Conservation (phyloP, 192 early-diverging fungal genomes). For the Piromyces finnis region DNA sequence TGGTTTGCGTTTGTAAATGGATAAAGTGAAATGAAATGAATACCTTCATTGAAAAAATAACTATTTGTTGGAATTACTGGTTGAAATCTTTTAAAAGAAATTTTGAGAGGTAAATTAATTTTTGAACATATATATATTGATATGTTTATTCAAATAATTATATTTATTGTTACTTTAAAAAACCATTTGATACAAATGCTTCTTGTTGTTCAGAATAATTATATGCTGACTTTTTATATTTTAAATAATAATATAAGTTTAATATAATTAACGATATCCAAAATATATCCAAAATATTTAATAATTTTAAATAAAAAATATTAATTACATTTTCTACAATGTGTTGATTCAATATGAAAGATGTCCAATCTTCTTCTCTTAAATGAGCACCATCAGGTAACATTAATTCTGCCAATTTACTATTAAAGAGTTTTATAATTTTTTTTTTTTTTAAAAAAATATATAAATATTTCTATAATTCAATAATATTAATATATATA, state of each 20-base stretch:
- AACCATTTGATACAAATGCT: neutral
- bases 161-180: neutral
- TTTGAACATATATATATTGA: no score
- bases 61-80: neutral
- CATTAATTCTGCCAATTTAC: constrained; percentile 88
- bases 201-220: neutral
- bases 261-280: no score
- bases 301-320: neutral
- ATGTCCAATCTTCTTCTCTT: constrained; percentile 84
- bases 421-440: no score
- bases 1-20: no score
- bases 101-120: no score
- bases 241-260: no score
- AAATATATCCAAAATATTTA: no score
- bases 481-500: neutral
- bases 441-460: constrained; percentile 2
- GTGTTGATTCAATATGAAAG: constrained; percentile 75
- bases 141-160: no score
- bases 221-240: neutral
- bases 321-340: constrained; percentile 3
- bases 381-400: constrained; percentile 87
- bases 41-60: neutral
- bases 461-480: neutral
- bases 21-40: no score
- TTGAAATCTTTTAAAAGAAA: neutral